Conservation (phyloP, 331 rosid genomes). For the Spiraea crenata region DNA sequence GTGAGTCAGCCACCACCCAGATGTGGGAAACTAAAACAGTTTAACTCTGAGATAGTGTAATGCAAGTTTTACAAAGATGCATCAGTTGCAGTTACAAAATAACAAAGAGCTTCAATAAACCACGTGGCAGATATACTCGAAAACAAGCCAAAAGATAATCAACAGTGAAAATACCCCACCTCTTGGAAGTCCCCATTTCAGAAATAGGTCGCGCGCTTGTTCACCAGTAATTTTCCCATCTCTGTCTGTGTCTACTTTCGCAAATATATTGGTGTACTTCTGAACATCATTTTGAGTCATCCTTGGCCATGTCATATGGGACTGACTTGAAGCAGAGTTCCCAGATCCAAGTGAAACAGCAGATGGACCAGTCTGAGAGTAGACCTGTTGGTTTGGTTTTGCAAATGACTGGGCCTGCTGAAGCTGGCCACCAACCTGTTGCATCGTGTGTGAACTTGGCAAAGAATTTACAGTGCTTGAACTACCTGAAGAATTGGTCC, state of each 20-base stretch:
- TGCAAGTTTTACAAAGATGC: slow-evolving; percentile 11
- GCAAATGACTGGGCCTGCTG: slow-evolving; percentile 44
- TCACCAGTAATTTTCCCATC: slow-evolving; percentile 96
- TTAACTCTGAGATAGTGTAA: neutral
- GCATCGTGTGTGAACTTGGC: slow-evolving; percentile 51
- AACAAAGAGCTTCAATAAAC: slow-evolving; percentile 4
- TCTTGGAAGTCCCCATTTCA: slow-evolving; percentile 93
- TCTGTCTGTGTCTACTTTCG: slow-evolving; percentile 89
- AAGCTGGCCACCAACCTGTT: slow-evolving; percentile 50
- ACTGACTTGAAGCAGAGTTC: slow-evolving; percentile 56
- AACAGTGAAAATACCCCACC: slow-evolving; percentile 53
- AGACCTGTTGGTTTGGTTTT: slow-evolving; percentile 48
- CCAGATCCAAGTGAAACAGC: slow-evolving; percentile 48
- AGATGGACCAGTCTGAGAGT: slow-evolving; percentile 40
- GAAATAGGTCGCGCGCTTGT: slow-evolving; percentile 88
- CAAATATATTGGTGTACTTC: slow-evolving; percentile 83
- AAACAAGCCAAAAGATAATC: neutral
- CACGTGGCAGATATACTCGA: neutral
- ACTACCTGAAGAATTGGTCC: slow-evolving; percentile 46
- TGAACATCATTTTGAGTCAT: slow-evolving; percentile 80
- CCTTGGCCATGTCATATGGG: slow-evolving; percentile 82
- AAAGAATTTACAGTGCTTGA: slow-evolving; percentile 40
- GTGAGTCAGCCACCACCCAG: slow-evolving; percentile 7
- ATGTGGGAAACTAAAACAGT: neutral
- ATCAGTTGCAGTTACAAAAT: slow-evolving; percentile 4